A percentile compares a stretch with the other conserved stretches of the same genome.
Evolutionary conservation across 2,329 filamentous ascomycete species (phyloP).

Genomic region (Talaromyces atroroseus): DNA sequence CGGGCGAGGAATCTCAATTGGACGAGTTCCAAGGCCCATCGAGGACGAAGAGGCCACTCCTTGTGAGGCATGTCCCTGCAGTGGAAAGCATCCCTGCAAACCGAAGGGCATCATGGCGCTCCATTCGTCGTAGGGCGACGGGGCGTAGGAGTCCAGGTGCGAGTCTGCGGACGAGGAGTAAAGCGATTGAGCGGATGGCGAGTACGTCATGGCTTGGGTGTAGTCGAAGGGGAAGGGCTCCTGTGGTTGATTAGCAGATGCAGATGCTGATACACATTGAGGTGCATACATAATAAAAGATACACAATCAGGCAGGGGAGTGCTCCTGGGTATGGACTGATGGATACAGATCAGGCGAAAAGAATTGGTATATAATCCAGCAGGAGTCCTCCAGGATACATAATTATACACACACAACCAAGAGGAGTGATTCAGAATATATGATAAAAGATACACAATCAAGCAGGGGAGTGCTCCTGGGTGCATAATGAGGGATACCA

Average conservation of each 20-base stretch:
- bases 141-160: not conserved
- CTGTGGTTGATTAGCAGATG: not conserved
- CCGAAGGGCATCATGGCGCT: not conserved
- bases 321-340: not conserved
- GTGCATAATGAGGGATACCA: not conserved
- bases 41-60: not conserved
- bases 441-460: not conserved
- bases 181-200: not conserved
- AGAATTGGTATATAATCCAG: no score
- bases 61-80: no score
- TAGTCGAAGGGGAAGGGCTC: slow-evolving; percentile 3
- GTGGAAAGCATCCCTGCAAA: not conserved
- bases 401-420: no score
- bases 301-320: not conserved
- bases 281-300: no score
- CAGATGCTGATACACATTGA: no score
- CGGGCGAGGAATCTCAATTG: not conserved
- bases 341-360: no score
- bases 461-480: not conserved
- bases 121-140: not conserved
- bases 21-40: not conserved
- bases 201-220: not conserved
- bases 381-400: no score
- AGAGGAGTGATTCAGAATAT: not conserved
- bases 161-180: not conserved